These are phyloP conservation scores for Rutidosis leptorrhynchoides DNA, from an alignment of 129 eudicot genomes.

Conservation along the genomic window DNA sequence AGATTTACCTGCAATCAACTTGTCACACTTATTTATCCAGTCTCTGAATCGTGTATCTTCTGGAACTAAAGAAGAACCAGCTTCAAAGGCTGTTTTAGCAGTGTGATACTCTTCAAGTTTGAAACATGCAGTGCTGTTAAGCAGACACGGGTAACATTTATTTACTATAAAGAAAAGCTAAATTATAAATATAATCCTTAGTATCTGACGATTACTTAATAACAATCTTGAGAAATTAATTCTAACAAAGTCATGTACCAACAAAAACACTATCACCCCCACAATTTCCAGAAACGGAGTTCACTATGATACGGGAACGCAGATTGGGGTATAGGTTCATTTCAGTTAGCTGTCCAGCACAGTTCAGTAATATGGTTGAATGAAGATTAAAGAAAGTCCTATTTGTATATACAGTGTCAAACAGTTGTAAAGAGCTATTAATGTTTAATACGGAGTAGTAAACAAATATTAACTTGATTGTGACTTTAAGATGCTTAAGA, in stretches of 20 bases:
- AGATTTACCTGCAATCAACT: conserved; percentile 65
- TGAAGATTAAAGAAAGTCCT: not conserved
- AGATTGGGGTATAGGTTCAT: not conserved
- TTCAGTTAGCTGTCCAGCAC: not conserved
- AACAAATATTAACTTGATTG: too few relatives aligned
- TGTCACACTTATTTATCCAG: conserved; percentile 80
- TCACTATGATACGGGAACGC: not conserved
- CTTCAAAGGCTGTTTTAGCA: conserved; percentile 82
- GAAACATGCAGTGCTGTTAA: conserved; percentile 66
- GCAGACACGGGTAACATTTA: not conserved
- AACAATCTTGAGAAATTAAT: too few relatives aligned
- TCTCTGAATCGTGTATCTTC: conserved; percentile 67
- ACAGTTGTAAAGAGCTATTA: not conserved
- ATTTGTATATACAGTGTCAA: not conserved
- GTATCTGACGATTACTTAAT: too few relatives aligned
- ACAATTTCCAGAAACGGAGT: not conserved
- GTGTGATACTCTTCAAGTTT: conserved; percentile 90
- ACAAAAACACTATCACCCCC: too few relatives aligned
- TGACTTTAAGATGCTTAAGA: too few relatives aligned
- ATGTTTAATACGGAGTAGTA: too few relatives aligned
- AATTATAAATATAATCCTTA: not conserved
- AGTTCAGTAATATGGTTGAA: not conserved
- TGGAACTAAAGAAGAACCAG: conserved; percentile 67
- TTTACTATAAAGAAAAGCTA: not conserved
- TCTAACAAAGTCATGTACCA: too few relatives aligned